Base-by-base conservation (phyloP, 441 rosid genomes). In the Melastoma candidum region DNA sequence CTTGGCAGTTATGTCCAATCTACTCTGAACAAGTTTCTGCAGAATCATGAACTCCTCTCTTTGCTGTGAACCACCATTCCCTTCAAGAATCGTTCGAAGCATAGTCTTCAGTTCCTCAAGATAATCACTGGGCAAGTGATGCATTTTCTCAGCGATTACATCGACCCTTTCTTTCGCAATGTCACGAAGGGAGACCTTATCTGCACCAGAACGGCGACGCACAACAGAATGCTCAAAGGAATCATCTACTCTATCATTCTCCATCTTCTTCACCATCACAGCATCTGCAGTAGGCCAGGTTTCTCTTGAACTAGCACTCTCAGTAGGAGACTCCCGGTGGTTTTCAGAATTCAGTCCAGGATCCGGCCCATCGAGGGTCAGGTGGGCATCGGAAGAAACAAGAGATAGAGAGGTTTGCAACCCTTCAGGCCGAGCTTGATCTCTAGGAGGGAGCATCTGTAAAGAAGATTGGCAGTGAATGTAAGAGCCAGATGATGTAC, bases 241-340 rank as follows among this genome's bases (percentile, higher is more conserved):
- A 60, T 81, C 90, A 49, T 74, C 93, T 24, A 67, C 57, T 68
- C 83, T 93, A 50, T 80, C 84, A 58, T 84, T 86, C 49, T 72
- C 95, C 74, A 80, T 17, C 22, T 17, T 51, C 79, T 86, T 83
- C 17, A 66, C 71, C 69, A 70, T 57, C 41, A 71, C 70, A 61
- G 73, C 80, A 63, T 84, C 83, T 3, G 81, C 76, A 70, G 85
- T 65, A 39, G 95, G 96, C 96, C 97, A 93, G 12, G 96, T 93
- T 57, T 93, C 99, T 60, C 80, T 77, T 45, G 97, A 93, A 74
- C 96, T 86, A 3, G 97, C 96, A 74, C 97, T 93, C 73, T 86
- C 97, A 27, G 95, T 81, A 46, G 99, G 97, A 8, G 97, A 93
- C 67, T 89, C 97, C 7, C 79, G 93, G 39, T 74, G 71, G 51